Conservation (phyloP, 495 filamentous ascomycete genomes). For the Daldinia grandis region DNA sequence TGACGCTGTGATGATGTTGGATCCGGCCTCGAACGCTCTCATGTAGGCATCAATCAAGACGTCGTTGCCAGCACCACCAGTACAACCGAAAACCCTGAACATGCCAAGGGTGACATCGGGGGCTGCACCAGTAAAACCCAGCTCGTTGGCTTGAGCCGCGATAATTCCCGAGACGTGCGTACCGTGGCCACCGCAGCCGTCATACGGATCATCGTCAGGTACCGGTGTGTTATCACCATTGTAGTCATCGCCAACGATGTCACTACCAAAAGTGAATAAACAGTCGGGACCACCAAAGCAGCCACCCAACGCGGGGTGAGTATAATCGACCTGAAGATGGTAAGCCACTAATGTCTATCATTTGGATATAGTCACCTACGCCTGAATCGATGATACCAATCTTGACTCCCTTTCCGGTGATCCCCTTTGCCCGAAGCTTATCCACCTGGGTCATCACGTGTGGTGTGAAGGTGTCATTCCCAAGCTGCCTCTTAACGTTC, state of each 20-base stretch:
- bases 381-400: constrained; percentile 60
- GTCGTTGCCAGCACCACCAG: constrained; percentile 57
- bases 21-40: constrained; percentile 64
- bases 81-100: constrained; percentile 65
- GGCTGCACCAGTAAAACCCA: constrained; percentile 64
- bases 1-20: constrained; percentile 67
- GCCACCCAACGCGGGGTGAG: constrained; percentile 65
- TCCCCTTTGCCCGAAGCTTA: constrained; percentile 54
- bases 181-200: constrained; percentile 58
- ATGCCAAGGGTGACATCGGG: constrained; percentile 62
- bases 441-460: constrained; percentile 61
- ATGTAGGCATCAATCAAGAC: constrained; percentile 64
- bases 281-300: constrained; percentile 62
- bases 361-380: constrained; percentile 42
- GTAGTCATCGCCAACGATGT: constrained; percentile 63
- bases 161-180: constrained; percentile 64
- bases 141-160: constrained; percentile 60
- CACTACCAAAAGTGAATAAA: constrained; percentile 61
- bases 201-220: constrained; percentile 56
- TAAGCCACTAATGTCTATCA: constrained; percentile 23
- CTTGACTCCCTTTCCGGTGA: constrained; percentile 58
- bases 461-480: constrained; percentile 52
- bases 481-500: constrained; percentile 43
- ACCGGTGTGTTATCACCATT: constrained; percentile 51
- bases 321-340: constrained; percentile 60